Conservation (phyloP, 2,329 filamentous ascomycete genomes). For the Aureobasidium sp. region DNA sequence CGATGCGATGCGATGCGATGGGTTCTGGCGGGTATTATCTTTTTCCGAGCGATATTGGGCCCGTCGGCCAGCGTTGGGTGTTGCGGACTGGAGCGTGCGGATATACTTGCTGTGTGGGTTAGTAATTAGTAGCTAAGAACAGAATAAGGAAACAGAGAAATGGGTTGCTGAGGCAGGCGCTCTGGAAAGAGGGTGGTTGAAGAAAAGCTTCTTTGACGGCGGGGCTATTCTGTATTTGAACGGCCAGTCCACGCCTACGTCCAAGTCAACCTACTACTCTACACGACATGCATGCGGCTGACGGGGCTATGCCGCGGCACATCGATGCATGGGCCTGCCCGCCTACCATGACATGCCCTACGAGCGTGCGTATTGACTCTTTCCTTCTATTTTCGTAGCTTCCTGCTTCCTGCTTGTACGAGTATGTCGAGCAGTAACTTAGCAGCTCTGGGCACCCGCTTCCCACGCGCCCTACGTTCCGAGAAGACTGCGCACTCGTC, state of each 20-base stretch:
- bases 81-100: not conserved
- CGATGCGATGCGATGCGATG: slow-evolving; percentile 15
- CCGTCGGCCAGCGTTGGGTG: not conserved
- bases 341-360: not conserved
- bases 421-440: not conserved
- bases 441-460: not conserved
- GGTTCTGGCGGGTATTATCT: slow-evolving; percentile 1
- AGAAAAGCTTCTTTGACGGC: slow-evolving; percentile 9
- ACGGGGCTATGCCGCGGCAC: slow-evolving; percentile 11
- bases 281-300: slow-evolving; percentile 3
- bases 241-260: not conserved
- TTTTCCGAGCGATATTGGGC: slow-evolving; percentile 7
- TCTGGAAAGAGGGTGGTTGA: slow-evolving; percentile 7
- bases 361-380: not conserved
- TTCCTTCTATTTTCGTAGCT: slow-evolving; percentile 6
- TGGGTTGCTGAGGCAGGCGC: not conserved
- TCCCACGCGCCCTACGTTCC: not conserved
- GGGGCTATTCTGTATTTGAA: slow-evolving; percentile 9
- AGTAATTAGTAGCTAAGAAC: slow-evolving; percentile 9
- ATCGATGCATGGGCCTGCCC: not conserved
- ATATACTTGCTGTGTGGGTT: slow-evolving; percentile 6
- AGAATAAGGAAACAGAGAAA: slow-evolving; percentile 7
- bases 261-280: not conserved
- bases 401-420: not conserved
- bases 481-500: not conserved